Conservation (phyloP, 2,329 filamentous ascomycete species). For the Sclerotinia nivalis region DNA sequence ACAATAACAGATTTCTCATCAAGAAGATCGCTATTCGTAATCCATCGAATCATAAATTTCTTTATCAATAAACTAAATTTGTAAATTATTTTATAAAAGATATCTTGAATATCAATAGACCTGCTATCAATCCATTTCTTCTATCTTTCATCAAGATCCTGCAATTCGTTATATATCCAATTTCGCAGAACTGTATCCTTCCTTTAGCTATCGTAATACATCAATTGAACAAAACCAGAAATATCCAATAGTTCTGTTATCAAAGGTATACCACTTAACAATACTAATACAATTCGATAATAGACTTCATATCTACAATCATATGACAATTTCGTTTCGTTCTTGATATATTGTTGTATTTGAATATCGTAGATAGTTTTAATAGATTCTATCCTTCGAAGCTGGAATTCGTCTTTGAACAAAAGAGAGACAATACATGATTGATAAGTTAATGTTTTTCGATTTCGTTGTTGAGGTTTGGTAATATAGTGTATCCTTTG, state of each 20-base stretch:
- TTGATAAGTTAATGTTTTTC: background rate
- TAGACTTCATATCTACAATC: background rate
- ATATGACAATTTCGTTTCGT: background rate
- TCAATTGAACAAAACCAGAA: background rate
- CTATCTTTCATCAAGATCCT: background rate
- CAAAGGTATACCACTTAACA: constrained; percentile 9
- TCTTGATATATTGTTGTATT: background rate
- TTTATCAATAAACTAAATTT: background rate
- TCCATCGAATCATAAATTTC: constrained; percentile 9
- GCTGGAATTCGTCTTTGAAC: constrained; percentile 9
- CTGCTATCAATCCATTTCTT: constrained; percentile 1
- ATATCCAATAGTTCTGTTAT: constrained; percentile 4
- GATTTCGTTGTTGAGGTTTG: background rate
- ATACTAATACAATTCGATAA: background rate
- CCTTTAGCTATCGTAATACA: background rate
- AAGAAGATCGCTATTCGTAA: background rate
- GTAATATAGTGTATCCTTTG: background rate
- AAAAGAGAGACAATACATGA: background rate
- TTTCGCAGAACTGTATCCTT: background rate
- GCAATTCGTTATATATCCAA: constrained; percentile 1
- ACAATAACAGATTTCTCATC: constrained; percentile 4
- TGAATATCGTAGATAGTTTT: constrained; percentile 5
- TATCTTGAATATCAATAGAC: background rate
- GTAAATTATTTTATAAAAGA: background rate
- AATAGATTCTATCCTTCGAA: background rate